phyloP scores from a whole-genome alignment of 208 protist genomes.

The Tetramitus jugosus region DNA sequence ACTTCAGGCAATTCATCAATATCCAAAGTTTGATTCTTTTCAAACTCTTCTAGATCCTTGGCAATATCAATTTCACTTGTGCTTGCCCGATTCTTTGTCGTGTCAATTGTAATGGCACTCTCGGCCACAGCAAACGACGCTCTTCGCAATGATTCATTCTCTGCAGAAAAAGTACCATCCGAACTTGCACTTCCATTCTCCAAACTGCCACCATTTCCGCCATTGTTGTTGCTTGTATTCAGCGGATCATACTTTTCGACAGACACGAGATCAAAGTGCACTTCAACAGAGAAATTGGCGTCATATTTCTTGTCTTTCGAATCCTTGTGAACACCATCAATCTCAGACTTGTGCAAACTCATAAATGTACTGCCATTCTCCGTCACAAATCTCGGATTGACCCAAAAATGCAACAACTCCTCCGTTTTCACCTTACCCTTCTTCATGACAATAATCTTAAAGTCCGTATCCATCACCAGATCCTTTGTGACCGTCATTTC shows the following conservation, averaged over 20 bases:
- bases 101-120: no score
- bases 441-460: not conserved
- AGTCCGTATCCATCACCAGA: not conserved
- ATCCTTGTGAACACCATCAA: not conserved
- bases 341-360: not conserved
- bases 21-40: no score
- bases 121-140: no score
- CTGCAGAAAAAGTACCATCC: no score
- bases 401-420: not conserved
- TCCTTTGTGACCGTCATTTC: not conserved
- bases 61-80: no score
- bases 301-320: not conserved
- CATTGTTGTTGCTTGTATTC: no score
- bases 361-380: not conserved
- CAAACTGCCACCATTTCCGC: no score
- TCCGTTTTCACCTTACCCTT: not conserved
- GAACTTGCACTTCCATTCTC: no score
- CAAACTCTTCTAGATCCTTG: no score
- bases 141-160: no score
- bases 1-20: no score
- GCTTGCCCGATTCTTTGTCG: no score
- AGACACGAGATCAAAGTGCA: not conserved
- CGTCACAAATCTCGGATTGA: not conserved
- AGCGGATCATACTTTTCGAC: not conserved
- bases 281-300: not conserved